phyloP scores from a whole-genome alignment of 2,329 filamentous ascomycete genomes.

The Pseudopithomyces maydicus region DNA sequence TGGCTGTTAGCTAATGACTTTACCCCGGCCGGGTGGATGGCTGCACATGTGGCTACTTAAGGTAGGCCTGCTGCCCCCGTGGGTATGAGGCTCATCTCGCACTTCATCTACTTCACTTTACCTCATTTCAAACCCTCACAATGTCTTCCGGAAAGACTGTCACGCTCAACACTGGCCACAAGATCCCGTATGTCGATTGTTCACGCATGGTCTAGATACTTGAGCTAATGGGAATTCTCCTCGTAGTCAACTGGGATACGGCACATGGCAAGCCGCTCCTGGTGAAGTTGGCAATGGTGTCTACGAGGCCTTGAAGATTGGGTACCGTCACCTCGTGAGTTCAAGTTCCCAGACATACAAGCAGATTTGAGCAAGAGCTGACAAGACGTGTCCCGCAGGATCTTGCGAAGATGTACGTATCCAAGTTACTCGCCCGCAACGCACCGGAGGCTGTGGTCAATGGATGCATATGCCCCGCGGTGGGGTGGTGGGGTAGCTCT shows the following conservation, averaged over 20 bases:
- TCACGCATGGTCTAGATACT: neutral
- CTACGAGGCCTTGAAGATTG: constrained; percentile 40
- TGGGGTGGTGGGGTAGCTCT: constrained; percentile 16
- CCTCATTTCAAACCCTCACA: constrained; percentile 10
- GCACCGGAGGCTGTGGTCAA: constrained; percentile 8
- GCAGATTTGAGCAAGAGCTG: neutral
- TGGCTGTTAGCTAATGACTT: constrained; percentile 17
- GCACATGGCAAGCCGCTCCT: constrained; percentile 41
- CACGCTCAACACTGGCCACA: constrained; percentile 35
- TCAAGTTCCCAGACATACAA: no score
- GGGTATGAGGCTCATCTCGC: neutral
- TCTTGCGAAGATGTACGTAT: constrained; percentile 38
- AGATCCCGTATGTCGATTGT: constrained; percentile 58
- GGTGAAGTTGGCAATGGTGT: constrained; percentile 50
- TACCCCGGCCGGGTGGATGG: neutral
- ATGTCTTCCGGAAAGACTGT: constrained; percentile 45
- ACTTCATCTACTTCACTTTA: neutral
- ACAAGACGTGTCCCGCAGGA: constrained; percentile 39
- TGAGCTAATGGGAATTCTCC: constrained; percentile 52
- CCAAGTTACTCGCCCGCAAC: neutral
- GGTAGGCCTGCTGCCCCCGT: neutral
- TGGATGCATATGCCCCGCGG: constrained; percentile 21
- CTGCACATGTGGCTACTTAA: neutral
- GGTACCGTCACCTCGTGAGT: constrained; percentile 41
- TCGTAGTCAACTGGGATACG: constrained; percentile 50